Conservation (phyloP, 257 asterid genomes). For the Solanum arcanum region DNA sequence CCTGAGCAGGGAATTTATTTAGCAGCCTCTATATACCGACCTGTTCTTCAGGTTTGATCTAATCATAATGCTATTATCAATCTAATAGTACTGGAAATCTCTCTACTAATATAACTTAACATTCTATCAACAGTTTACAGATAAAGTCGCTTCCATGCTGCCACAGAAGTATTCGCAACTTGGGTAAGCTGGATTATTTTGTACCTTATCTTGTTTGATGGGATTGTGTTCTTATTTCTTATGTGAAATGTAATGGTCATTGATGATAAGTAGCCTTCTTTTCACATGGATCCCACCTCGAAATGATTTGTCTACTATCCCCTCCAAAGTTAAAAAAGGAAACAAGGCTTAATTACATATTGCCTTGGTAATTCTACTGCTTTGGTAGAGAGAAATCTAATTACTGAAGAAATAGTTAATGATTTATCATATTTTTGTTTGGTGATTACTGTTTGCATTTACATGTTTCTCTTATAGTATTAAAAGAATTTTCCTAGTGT, state of each 20-base stretch:
- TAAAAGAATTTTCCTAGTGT: not conserved
- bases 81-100: not conserved
- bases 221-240: not conserved
- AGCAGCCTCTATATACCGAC: conserved; percentile 94
- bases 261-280: not conserved
- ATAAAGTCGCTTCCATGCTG: conserved; percentile 87
- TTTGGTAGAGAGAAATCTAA: not conserved
- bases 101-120: not conserved
- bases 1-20: conserved; percentile 97
- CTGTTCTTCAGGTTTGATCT: conserved; percentile 77
- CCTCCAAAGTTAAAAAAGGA: not conserved
- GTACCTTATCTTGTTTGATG: not conserved
- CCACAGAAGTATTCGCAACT: conserved; percentile 90
- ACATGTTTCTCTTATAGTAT: not conserved
- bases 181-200: conserved; percentile 48
- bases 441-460: not conserved
- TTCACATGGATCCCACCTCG: not conserved
- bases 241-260: not conserved
- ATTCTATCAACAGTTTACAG: conserved; percentile 64
- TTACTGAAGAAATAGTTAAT: not conserved
- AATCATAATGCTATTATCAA: not conserved
- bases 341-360: not conserved
- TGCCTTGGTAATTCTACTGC: not conserved
- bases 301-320: not conserved
- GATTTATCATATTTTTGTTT: not conserved